Base-by-base conservation (phyloP, 768 basidiomycete species). In the Tricholoma sp. region DNA sequence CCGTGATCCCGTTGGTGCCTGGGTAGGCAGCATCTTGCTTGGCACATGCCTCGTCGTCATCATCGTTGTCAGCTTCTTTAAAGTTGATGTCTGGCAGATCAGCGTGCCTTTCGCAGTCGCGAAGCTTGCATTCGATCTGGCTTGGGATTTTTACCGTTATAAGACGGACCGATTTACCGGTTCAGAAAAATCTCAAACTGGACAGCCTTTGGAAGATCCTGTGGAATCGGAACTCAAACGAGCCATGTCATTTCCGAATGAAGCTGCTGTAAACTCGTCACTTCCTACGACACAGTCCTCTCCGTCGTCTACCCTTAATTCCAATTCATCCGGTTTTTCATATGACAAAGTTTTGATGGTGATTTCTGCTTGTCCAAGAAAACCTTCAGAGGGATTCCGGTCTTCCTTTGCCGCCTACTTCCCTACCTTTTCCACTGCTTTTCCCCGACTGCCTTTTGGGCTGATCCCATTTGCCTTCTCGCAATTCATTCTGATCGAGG, bases 401-500 rank as follows among this genome's bases (percentile, higher is more conserved):
- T 14, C 11, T 6, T 52, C 53, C 10, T 66, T 72, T 59, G 31
- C 73, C 22, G 58, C 58, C 18, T 75, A 76, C 50, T 91, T 92
- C 68, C 94, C 93, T 0, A 94, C 90, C 0, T 76, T 89, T 57
- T 77, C 80, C 67, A 82, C 81, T 8, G 82, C 84, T 32, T 72
- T 86, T 21, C 79, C 83, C 0, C 80, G 87, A 27, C 75, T 96
- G 0, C 95, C 94, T 0, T 84, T 94, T 59, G 80, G 84, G 9
- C 83, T 97, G 7, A 76, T 97, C 12, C 93, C 92, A 0, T 99
- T 99, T 66, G 91, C 94, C 0, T 94, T 98, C 66, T 86, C 89
- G 1, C 93, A 95, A 72, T 98, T 98, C 73, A 92, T 98, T 61
- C 83, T 99, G 54, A 91, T 97, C 55, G 89, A 95, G 66, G 89